Base-by-base conservation (phyloP, 2,329 filamentous ascomycete genomes). In the Aspergillus sclerotialis region DNA sequence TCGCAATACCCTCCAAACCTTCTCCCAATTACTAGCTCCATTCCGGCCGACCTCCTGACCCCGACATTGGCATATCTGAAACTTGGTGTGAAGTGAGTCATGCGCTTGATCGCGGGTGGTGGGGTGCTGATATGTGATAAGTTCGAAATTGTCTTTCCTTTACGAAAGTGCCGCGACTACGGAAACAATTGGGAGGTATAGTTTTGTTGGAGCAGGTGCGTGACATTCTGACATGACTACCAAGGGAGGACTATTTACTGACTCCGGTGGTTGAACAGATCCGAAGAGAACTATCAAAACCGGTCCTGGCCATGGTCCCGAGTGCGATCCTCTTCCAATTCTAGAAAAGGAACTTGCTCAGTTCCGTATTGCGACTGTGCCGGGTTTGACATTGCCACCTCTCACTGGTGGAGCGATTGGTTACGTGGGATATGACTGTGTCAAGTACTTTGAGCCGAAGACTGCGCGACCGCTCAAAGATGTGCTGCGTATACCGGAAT, bases 361-460 rank as follows among this genome's bases (percentile, higher is more conserved):
- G 53, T 83, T 80, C 60, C 76, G 85, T 16, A 85, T 95, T 43
- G 84, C 88, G 21, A 76, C 84, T 26, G 78, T 98, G 3, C 89
- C 92, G 0, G 85, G 81, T 1, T 68, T 96, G 52, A 76, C 76
- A 50, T 73, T 98, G 24, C 92, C 92, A 33, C 84, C 86, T 16
- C 69, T 98, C 65, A 86, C 85, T 0, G 92, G 89, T 26, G 92
- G 92, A 32, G 92, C 89, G 9, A 87, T 98, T 52, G 92, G 92
- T 39, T 98, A 96, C 60, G 87, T 96, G 5, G 89, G 89, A 34
- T 98, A 98, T 57, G 92, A 98, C 60, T 98, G 92, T 61, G 86
- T 98, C 52, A 81, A 82, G 55, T 96, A 96, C 65, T 98, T 98
- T 50, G 92, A 98, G 70, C 92, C 92, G 42, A 93, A 89, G 73